phyloP scores from a whole-genome alignment of 768 basidiomycete genomes.

The Pleurotus djamor region DNA sequence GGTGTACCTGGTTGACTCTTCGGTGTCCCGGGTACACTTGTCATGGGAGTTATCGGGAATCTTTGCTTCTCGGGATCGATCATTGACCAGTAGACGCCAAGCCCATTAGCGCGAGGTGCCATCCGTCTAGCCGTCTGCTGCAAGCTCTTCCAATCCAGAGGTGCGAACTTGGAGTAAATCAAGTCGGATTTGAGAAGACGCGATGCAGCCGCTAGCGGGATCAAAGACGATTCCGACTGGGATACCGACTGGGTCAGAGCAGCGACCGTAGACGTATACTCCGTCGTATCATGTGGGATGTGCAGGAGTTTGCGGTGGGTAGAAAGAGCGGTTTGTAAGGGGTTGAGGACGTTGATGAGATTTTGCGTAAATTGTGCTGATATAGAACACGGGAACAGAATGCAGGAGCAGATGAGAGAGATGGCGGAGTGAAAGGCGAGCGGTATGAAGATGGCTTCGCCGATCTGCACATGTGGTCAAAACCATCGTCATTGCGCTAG shows the following conservation, averaged over 20 bases:
- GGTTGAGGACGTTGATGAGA: constrained; percentile 44
- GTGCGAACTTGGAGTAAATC: constrained; percentile 57
- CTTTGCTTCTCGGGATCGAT: constrained; percentile 60
- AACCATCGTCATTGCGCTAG: too few species aligned
- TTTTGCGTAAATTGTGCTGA: constrained; percentile 56
- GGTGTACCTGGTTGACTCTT: constrained; percentile 16
- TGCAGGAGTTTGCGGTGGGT: constrained; percentile 46
- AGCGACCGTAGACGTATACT: constrained; percentile 29
- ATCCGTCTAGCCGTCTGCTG: constrained; percentile 49
- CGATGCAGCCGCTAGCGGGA: constrained; percentile 47
- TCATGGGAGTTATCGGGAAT: constrained; percentile 49
- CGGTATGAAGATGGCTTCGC: constrained; percentile 52
- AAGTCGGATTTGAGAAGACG: constrained; percentile 59
- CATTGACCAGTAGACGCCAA: constrained; percentile 60
- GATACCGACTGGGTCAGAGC: constrained; percentile 29
- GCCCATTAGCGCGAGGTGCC: constrained; percentile 57
- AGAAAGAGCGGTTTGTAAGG: constrained; percentile 41
- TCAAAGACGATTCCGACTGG: constrained; percentile 44
- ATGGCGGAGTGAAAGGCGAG: constrained; percentile 58
- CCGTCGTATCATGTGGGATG: constrained; percentile 34
- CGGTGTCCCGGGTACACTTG: constrained; percentile 25
- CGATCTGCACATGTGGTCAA: constrained; percentile 30
- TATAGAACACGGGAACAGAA: constrained; percentile 63
- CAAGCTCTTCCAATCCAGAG: constrained; percentile 50
- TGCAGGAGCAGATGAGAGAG: constrained; percentile 45